Conservation (phyloP, 371 early-diverging fungal species). For the Apophysomyces sp. region DNA sequence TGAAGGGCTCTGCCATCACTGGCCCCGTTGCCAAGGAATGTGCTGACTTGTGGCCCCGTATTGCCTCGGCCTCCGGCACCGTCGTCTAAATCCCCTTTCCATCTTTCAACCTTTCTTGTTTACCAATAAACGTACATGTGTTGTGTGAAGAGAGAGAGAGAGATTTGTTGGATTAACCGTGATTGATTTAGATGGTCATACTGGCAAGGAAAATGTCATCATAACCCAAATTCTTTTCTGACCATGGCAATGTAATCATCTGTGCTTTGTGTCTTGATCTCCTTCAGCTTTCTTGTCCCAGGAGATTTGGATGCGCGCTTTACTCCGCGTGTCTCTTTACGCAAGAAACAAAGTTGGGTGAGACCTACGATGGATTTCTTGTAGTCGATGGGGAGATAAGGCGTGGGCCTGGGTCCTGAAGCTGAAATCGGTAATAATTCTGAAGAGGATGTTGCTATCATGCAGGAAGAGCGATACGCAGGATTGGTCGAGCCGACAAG, state of each 20-base stretch:
- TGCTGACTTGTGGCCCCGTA: conserved; percentile 99
- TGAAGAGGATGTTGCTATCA: neutral
- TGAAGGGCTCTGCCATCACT: conserved; percentile 99
- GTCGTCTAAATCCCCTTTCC: conserved; percentile 56
- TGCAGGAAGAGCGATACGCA: neutral
- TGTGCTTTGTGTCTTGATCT: neutral
- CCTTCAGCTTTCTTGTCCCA: neutral
- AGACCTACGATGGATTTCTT: neutral
- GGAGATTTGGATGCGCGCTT: neutral
- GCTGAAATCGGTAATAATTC: neutral
- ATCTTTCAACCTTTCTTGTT: neutral
- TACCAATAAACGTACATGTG: conserved; percentile 4
- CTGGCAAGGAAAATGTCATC: neutral
- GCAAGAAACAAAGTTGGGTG: neutral
- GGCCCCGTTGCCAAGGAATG: conserved; percentile 99
- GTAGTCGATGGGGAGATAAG: neutral
- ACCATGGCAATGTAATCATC: neutral
- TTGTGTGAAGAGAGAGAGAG: neutral
- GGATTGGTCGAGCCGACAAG: neutral
- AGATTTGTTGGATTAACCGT: neutral
- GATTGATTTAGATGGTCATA: neutral
- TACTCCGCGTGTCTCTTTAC: neutral
- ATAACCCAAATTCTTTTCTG: neutral
- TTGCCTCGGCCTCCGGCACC: conserved; percentile 97
- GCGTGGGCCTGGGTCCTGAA: neutral